These are phyloP conservation scores for Favolaschia claudopus DNA, from an alignment of 768 basidiomycete genomes.

Conservation along the genomic window DNA sequence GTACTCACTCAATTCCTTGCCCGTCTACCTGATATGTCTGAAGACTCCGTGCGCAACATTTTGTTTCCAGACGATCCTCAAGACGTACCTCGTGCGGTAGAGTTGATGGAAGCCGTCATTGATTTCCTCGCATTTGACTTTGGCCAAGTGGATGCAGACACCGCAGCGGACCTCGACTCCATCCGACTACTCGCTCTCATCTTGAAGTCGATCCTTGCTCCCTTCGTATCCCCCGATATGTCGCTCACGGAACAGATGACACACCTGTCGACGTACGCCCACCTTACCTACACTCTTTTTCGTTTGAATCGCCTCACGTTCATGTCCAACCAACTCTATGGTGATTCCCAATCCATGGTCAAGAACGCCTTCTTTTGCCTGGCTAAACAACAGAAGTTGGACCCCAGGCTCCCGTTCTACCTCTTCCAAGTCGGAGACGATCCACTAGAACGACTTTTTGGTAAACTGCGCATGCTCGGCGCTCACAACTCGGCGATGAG, in stretches of 20 bases:
- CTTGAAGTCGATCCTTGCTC: conserved; percentile 28
- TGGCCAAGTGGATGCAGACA: neutral
- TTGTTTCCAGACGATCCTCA: conserved; percentile 32
- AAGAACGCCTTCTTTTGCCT: conserved; percentile 29
- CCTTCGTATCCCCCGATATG: conserved; percentile 30
- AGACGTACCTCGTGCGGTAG: conserved; percentile 39
- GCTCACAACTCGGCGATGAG: conserved; percentile 16
- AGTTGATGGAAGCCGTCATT: conserved; percentile 29
- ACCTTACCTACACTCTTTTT: conserved; percentile 34
- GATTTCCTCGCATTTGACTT: neutral
- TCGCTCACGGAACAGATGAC: conserved; percentile 38
- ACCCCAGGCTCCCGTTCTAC: conserved; percentile 28
- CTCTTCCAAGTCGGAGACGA: conserved; percentile 37
- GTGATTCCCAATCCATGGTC: conserved; percentile 40
- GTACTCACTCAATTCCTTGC: neutral
- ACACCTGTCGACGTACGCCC: conserved; percentile 31
- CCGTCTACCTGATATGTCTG: neutral
- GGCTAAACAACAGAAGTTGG: conserved; percentile 32
- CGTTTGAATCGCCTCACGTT: conserved; percentile 28
- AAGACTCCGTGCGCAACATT: neutral
- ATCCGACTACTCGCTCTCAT: conserved; percentile 14
- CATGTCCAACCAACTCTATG: conserved; percentile 39
- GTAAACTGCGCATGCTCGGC: conserved; percentile 28
- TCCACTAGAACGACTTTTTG: conserved; percentile 38
- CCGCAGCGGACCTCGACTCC: neutral